Evolutionary conservation across 768 basidiomycete species (phyloP), one percentile per base, ranked within the genome.

Genomic region (Lyophyllum shimeji): DNA sequence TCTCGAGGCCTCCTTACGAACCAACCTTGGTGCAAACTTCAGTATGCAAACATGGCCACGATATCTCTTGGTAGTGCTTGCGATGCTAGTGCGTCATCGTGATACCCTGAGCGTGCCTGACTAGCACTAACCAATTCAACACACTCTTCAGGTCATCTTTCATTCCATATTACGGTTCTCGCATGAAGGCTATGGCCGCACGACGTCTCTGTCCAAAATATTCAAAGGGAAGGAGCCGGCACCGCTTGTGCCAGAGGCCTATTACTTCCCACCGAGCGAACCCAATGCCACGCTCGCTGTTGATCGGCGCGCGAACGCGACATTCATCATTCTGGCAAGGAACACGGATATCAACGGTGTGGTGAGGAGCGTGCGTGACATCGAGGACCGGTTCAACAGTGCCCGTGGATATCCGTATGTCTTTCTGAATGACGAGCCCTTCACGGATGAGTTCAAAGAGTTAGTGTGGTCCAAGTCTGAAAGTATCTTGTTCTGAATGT

Each of bases 371-470:
- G 84, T 94, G 61, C 81, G 81, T 59, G 82, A 89, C 68, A 71
- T 93, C 58, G 94, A 96, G 72, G 83, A 89, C 58, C 73, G 85
- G 39, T 95, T 95, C 75, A 98, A 98, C 71, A 74, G 76, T 43
- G 81, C 78, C 57, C 89, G 83, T 62, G 77, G 81, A 20, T 96
- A 97, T 65, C 91, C 93, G 3, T 97, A 90, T 69, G 86, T 93
- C 23, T 89, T 97, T 71, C 75, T 98, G 57, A 96, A 96, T 67
- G 94, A 97, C 47, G 82, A 83, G 59, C 82, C 83, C 0, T 96
- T 96, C 69, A 75, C 80, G 13, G 84, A 87, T 0, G 80, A 83
- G 17, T 95, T 95, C 72, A 90, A 86, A 66, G 73, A 73, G 82
- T 84, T 65, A 61, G 79, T 56, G n/a, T 53, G 34, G 31, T 25